These are phyloP conservation scores for Deinandra increscens DNA, from an alignment of 129 eudicot species.

Conservation along the genomic window DNA sequence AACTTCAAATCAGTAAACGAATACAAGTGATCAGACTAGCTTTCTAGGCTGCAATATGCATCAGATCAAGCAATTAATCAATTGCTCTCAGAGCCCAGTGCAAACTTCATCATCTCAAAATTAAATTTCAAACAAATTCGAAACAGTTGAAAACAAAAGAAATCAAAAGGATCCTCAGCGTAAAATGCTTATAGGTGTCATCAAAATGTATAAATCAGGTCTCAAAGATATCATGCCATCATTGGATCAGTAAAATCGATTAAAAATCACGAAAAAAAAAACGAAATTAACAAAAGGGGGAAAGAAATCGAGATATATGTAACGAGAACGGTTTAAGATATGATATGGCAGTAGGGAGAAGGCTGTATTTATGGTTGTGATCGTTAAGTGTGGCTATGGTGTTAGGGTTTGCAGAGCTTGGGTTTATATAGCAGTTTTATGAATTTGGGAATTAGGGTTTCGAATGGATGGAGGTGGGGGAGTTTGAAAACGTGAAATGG, in stretches of 20 bases:
- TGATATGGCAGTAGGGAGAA: no score
- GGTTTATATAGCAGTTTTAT: conserved; percentile 22
- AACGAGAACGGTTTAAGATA: no score
- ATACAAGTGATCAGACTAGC: conserved; percentile 31
- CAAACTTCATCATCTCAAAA: conserved; percentile 46
- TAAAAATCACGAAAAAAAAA: not conserved
- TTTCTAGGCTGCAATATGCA: conserved; percentile 48
- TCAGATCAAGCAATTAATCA: conserved; percentile 34
- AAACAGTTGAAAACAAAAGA: not conserved
- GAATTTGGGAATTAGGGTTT: conserved; percentile 34
- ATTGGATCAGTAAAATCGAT: conserved; percentile 22
- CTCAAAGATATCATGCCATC: conserved; percentile 57
- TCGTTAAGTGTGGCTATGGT: not conserved
- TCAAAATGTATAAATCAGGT: conserved; percentile 37
- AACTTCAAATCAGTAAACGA: not conserved
- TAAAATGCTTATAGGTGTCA: conserved; percentile 40
- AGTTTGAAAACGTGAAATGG: not conserved
- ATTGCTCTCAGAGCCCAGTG: conserved; percentile 64
- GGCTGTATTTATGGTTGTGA: no score
- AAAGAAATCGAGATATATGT: not conserved
- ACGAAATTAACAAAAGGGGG: conserved; percentile 23
- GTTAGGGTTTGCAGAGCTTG: not conserved
- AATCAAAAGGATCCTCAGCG: conserved; percentile 32
- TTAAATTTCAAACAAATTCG: not conserved
- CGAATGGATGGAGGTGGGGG: not conserved